A percentile compares a stretch with the other conserved stretches of the same genome.
Evolutionary conservation across 768 basidiomycete species (phyloP).

Genomic region (Nidularia pulvinata): DNA sequence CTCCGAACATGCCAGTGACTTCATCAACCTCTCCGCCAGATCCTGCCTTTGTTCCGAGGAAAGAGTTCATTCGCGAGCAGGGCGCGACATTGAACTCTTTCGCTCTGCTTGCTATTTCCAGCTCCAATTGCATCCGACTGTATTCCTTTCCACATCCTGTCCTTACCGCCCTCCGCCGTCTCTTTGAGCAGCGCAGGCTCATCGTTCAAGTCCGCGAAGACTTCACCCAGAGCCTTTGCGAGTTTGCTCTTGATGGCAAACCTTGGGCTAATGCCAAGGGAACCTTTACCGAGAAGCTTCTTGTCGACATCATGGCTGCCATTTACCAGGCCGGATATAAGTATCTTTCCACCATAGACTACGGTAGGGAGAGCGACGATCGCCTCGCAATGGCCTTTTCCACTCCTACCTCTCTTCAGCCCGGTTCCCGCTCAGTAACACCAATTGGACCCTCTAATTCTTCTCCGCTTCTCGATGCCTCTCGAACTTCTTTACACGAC

Average conservation of each 20-base stretch:
- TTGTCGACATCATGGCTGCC: slow-evolving; percentile 64
- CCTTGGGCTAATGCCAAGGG: slow-evolving; percentile 76
- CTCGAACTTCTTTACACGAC: slow-evolving; percentile 33
- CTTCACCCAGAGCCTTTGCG: slow-evolving; percentile 53
- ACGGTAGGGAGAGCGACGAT: slow-evolving; percentile 77
- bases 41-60: slow-evolving; percentile 61
- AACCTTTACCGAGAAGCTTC: slow-evolving; percentile 62
- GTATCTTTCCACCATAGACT: slow-evolving; percentile 72
- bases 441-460: slow-evolving; percentile 26
- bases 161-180: slow-evolving; percentile 50
- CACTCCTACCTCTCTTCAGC: slow-evolving; percentile 31
- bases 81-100: slow-evolving; percentile 54
- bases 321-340: slow-evolving; percentile 64
- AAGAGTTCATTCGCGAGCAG: slow-evolving; percentile 69
- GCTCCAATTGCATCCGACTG: slow-evolving; percentile 62
- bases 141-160: slow-evolving; percentile 65
- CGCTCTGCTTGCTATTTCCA: slow-evolving; percentile 68
- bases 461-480: slow-evolving; percentile 35
- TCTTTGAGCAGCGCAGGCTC: slow-evolving; percentile 46
- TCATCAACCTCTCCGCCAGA: slow-evolving; percentile 23
- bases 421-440: slow-evolving; percentile 24
- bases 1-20: slow-evolving; percentile 10
- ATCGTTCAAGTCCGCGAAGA: slow-evolving; percentile 55
- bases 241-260: slow-evolving; percentile 67
- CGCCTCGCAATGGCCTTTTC: slow-evolving; percentile 73